Percentiles rank a stretch among this genome's conserved stretches.
Conservation (phyloP, 2,329 filamentous ascomycete species). For the Plectosphaerella plurivora region DNA sequence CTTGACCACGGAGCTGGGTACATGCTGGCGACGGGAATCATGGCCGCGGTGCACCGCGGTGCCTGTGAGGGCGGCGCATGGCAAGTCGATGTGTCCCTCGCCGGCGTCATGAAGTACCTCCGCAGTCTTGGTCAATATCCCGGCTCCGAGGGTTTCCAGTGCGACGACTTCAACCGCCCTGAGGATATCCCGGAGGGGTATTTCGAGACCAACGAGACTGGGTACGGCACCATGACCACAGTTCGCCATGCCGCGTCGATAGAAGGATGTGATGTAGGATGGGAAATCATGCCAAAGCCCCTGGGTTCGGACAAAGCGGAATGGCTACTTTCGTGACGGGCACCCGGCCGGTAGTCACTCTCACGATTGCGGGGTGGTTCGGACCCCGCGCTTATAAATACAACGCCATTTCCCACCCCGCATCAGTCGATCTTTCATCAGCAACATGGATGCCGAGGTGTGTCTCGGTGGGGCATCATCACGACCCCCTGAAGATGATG, state of each 20-base stretch:
- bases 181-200: constrained; percentile 25
- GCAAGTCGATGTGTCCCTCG: constrained; percentile 49
- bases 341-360: no score
- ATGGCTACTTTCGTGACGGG: constrained; percentile 21
- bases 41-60: constrained; percentile 44
- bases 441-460: no score
- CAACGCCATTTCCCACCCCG: no score
- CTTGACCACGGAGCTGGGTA: constrained; percentile 53
- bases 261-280: constrained; percentile 40
- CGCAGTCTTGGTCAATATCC: constrained; percentile 47
- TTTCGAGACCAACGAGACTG: constrained; percentile 38
- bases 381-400: no score
- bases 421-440: no score
- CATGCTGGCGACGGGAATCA: constrained; percentile 47
- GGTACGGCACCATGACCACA: constrained; percentile 40
- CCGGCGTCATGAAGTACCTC: constrained; percentile 51
- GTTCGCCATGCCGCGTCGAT: constrained; percentile 43
- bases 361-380: no score
- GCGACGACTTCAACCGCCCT: constrained; percentile 20
- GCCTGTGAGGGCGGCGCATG: constrained; percentile 40
- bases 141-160: constrained; percentile 36
- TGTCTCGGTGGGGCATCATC: no score
- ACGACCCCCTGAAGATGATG: no score
- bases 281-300: constrained; percentile 45
- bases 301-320: constrained; percentile 39